phyloP scores from a whole-genome alignment of 257 asterid species.

The Eucommia ulmoides region DNA sequence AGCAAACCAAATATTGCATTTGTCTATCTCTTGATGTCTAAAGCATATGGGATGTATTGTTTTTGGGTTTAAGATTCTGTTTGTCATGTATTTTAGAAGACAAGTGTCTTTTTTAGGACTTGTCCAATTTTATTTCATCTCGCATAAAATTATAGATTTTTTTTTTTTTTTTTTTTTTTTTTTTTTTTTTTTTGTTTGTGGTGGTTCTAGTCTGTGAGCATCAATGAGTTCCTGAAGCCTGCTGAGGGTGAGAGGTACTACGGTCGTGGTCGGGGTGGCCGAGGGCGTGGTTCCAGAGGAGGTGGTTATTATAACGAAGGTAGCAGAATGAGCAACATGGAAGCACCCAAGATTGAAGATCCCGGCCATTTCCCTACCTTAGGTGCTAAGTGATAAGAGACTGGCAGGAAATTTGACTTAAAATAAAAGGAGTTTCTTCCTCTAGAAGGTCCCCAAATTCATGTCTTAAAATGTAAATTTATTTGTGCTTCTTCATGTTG shows the following conservation, averaged over 20 bases:
- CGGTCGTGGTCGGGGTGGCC: slow-evolving; percentile 50
- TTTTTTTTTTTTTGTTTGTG: not conserved
- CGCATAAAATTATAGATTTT: not conserved
- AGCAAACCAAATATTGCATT: too few species aligned
- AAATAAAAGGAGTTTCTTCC: slow-evolving; percentile 29
- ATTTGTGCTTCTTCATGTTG: slow-evolving; percentile 9
- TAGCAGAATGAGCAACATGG: slow-evolving; percentile 21
- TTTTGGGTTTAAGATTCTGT: too few species aligned
- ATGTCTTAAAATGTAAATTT: slow-evolving; percentile 31
- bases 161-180: not conserved
- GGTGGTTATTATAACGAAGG: slow-evolving; percentile 42
- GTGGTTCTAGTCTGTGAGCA: slow-evolving; percentile 58
- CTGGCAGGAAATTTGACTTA: slow-evolving; percentile 14
- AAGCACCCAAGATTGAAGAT: slow-evolving; percentile 62
- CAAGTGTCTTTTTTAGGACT: too few species aligned
- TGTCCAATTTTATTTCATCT: too few species aligned
- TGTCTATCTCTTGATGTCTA: too few species aligned
- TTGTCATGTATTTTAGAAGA: too few species aligned
- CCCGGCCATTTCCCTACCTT: slow-evolving; percentile 69
- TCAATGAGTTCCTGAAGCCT: slow-evolving; percentile 87
- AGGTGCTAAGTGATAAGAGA: slow-evolving; percentile 51
- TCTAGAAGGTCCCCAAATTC: slow-evolving; percentile 11
- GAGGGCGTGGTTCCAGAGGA: slow-evolving; percentile 53
- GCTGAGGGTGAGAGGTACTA: slow-evolving; percentile 57
- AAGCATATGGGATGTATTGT: too few species aligned